Conservation (phyloP, 257 asterid species). For the Ajuga chamaepitys region DNA sequence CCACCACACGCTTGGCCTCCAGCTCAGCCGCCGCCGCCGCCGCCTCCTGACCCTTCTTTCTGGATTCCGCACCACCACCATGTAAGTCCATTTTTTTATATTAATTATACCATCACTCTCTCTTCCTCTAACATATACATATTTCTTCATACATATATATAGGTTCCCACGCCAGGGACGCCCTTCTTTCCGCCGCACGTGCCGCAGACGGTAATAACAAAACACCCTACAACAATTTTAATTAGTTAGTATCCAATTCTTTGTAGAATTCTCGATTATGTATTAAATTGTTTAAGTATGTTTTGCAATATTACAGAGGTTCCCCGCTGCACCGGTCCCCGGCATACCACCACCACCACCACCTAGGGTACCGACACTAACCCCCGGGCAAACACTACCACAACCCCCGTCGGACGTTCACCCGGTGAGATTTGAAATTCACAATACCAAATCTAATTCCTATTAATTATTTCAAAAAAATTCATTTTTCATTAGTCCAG, state of each 20-base stretch:
- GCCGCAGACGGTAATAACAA: slow-evolving; percentile 37
- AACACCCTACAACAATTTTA: neutral
- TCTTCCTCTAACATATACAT: neutral
- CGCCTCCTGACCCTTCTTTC: slow-evolving; percentile 34
- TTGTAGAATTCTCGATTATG: no score
- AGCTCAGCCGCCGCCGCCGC: slow-evolving; percentile 26
- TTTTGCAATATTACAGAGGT: slow-evolving; percentile 39
- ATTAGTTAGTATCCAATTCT: neutral
- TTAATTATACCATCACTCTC: neutral
- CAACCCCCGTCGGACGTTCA: slow-evolving; percentile 60
- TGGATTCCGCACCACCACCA: slow-evolving; percentile 63
- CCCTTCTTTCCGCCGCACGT: slow-evolving; percentile 56
- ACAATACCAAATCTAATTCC: no score
- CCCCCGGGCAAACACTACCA: slow-evolving; percentile 42
- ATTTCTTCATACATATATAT: neutral
- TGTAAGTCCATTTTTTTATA: slow-evolving; percentile 26
- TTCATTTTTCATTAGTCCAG: no score
- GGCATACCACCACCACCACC: slow-evolving; percentile 45
- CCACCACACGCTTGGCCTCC: slow-evolving; percentile 33
- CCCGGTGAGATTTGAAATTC: no score
- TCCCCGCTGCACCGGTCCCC: slow-evolving; percentile 36
- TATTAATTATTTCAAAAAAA: no score
- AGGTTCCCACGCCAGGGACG: slow-evolving; percentile 60
- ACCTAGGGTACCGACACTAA: slow-evolving; percentile 38
- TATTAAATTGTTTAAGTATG: neutral